Evolutionary conservation across 257 asterid species (phyloP).

Genomic region (Mentha longifolia): DNA sequence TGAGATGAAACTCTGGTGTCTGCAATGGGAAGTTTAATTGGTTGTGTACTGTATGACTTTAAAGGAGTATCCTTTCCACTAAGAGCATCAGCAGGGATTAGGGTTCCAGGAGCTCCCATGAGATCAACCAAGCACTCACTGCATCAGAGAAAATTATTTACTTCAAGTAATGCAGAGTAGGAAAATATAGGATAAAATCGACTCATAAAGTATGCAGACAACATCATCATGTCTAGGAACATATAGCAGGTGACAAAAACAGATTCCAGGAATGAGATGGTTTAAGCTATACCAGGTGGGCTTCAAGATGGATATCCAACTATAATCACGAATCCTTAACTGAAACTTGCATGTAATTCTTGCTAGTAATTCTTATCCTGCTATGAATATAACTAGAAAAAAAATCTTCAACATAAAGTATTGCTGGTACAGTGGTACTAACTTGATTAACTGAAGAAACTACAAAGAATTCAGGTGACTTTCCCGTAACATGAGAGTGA

Average conservation of each 20-base stretch:
- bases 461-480: neutral
- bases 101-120: slow-evolving; percentile 99
- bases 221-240: slow-evolving; percentile 20
- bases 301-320: slow-evolving; percentile 22
- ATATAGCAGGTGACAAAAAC: slow-evolving; percentile 3
- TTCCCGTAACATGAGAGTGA: neutral
- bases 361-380: neutral
- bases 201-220: slow-evolving; percentile 25
- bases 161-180: slow-evolving; percentile 36
- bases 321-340: slow-evolving; percentile 11
- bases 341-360: neutral
- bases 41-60: slow-evolving; percentile 52
- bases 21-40: slow-evolving; percentile 53
- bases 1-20: slow-evolving; percentile 44
- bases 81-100: slow-evolving; percentile 85
- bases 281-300: slow-evolving; percentile 11
- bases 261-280: slow-evolving; percentile 29
- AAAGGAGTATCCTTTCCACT: slow-evolving; percentile 73
- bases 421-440: neutral
- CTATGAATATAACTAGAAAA: neutral
- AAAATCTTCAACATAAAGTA: neutral
- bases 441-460: slow-evolving; percentile 6
- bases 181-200: slow-evolving; percentile 15
- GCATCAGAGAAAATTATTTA: slow-evolving; percentile 47
- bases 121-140: slow-evolving; percentile 99